A percentile compares a stretch with the other conserved stretches of the same genome.
Evolutionary conservation across 495 filamentous ascomycete genomes (phyloP).

Genomic region (Podospora tetraspora): DNA sequence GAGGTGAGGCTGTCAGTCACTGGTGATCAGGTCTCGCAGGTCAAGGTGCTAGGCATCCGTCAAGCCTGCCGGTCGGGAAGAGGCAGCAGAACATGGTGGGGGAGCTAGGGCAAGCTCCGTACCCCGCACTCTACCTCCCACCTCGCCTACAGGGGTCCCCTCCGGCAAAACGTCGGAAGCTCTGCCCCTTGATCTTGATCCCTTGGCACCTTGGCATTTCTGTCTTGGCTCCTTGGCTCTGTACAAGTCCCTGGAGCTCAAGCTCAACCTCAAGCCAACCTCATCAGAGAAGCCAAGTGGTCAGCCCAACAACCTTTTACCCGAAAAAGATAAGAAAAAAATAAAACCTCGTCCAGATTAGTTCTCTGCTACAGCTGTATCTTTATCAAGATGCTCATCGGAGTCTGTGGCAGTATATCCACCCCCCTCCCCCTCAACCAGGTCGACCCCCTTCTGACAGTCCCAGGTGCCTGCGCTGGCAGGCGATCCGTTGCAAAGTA

Average conservation of each 20-base stretch:
- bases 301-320: neutral
- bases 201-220: neutral
- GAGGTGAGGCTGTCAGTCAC: neutral
- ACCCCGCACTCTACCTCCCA: constrained; percentile 1
- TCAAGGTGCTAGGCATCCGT: constrained; percentile 8
- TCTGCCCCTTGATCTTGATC: neutral
- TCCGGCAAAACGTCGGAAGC: constrained; percentile 20
- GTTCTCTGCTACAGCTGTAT: neutral
- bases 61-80: neutral
- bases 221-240: neutral
- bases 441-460: neutral
- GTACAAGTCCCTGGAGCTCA: neutral
- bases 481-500: constrained; percentile 82
- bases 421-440: constrained; percentile 5
- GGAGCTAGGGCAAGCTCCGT: neutral
- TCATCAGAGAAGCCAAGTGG: neutral
- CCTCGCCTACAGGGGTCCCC: constrained; percentile 9
- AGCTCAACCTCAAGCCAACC: neutral
- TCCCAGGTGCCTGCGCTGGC: constrained; percentile 78
- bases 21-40: constrained; percentile 13
- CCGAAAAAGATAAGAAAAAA: neutral
- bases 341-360: neutral
- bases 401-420: constrained; percentile 77
- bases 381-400: constrained; percentile 67
- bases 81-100: neutral